Base-by-base conservation (phyloP, 176 grass and related monocot species). In the Lolium multiflorum region DNA sequence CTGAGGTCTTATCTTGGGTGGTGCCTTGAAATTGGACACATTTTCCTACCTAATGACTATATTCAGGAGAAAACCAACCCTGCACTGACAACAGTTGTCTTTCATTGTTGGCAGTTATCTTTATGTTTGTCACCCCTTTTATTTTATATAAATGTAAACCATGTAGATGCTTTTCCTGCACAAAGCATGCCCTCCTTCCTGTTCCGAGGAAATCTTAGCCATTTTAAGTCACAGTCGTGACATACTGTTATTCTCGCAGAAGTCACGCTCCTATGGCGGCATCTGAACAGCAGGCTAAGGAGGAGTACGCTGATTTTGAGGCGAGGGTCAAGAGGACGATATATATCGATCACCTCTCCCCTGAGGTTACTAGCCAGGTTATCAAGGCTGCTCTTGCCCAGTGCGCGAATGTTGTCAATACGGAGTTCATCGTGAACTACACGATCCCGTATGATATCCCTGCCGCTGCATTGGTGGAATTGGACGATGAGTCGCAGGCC, bases 371-470 rank as follows among this genome's bases (percentile, higher is more conserved):
- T 1, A 22, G 11, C 20, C 3, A 69, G 22, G 84, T 92, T n/a
- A 89, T 89, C 28, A 89, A 91, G 89, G 84, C 89, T 58, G 89
- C 93, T 3, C 81, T 95, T 69, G 87, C 73, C 8, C 93, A 93
- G 46, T 95, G 87, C 38, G 89, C 83, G 41, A 87, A 81, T 26
- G 89, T 89, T 21, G 84, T 77, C 37, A 87, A 20, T 26, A 78
- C 92, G n/a, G 89, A 95, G 66, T 95, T 92, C 72, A 91, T 93
- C 35, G 77, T 78, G 9, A 95, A 95, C 75, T 89, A 82, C 75
- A 95, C 93, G 5, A 65, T 93, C 70, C 87, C 87, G 0, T 89
- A 73, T 15, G 66, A 90, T 48, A 91, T 95, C 48, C 89, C 93
- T 20, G 66, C 64, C 25, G 39, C 88, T 0, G 88, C 79, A 3